Base-by-base conservation (phyloP, 768 basidiomycete genomes). In the Collybia nuda region DNA sequence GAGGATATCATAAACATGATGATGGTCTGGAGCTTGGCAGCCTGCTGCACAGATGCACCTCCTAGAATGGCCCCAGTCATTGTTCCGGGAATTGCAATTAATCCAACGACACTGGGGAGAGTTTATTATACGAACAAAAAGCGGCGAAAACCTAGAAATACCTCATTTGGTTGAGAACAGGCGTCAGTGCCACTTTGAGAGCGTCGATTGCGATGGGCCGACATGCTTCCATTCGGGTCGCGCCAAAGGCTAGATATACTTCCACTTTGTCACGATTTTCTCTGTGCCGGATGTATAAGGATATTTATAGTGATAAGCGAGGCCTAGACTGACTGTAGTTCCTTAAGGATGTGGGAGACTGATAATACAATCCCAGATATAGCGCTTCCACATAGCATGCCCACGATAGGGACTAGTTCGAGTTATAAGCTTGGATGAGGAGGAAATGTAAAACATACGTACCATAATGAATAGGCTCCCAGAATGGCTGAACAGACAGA, bases 1-100 rank as follows among this genome's bases (percentile, higher is more conserved):
- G 91, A 84, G 2, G 85, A 84, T 40, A 94, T 90, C 87, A 94
- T 90, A 68, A 95, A 94, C 84, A 93, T 90, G 70, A 95, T 91
- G 51, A 95, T 84, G 86, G 93, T 93, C 59, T 94, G 93, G 14
- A 94, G 70, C 45, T 84, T 82, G 2, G 90, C 90, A 0, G 93
- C 93, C 66, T 92, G 90, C 17, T 90, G 78, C 37, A 94, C 88
- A 24, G 86, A 85, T 9, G 88, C 81, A 0, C 92, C 93, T 11
- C 90, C 93, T 11, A 94, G 82, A 53, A 95, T 86, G 4, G 93
- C 90, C 56, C 93, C 93, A 0, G 89, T 91, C 89, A 94, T 92
- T 90, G 91, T 93, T 1, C 91, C 90, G 1, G 88, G 87, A 48
- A 88, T 90, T n/a, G 86, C 70, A 48, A 89, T 87, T 50, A 88